Conservation (phyloP, 2,329 filamentous ascomycete species). For the Aspergillus sp. region DNA sequence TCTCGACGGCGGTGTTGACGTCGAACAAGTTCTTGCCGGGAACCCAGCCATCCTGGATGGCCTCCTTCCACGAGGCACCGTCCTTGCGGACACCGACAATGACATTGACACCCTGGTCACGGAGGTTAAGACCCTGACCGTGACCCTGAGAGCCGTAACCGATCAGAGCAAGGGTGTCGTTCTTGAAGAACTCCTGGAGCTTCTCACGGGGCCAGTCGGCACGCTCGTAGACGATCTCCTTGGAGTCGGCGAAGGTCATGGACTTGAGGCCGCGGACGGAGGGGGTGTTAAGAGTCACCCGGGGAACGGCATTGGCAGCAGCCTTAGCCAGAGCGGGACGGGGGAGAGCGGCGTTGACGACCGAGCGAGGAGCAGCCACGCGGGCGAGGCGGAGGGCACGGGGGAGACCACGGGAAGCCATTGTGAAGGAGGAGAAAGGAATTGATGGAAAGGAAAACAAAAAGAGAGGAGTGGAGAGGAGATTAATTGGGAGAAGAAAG, state of each 20-base stretch:
- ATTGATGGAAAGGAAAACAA: slow-evolving; percentile 6
- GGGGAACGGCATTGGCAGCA: slow-evolving; percentile 34
- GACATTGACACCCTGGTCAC: slow-evolving; percentile 98
- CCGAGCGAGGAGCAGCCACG: slow-evolving; percentile 54
- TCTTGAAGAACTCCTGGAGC: slow-evolving; percentile 99
- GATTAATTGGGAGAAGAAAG: slow-evolving; percentile 4
- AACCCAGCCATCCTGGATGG: slow-evolving; percentile 94
- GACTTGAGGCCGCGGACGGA: slow-evolving; percentile 82
- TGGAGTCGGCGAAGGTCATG: slow-evolving; percentile 93
- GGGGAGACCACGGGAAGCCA: slow-evolving; percentile 47
- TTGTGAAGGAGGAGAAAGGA: slow-evolving; percentile 22
- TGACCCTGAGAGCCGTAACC: slow-evolving; percentile 98
- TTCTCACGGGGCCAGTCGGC: slow-evolving; percentile 98
- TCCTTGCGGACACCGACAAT: slow-evolving; percentile 98
- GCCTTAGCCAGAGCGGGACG: slow-evolving; percentile 43
- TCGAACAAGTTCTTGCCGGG: slow-evolving; percentile 99
- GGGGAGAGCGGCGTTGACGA: slow-evolving; percentile 54
- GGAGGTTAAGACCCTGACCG: slow-evolving; percentile 98
- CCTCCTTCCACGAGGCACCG: slow-evolving; percentile 97
- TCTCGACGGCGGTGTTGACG: slow-evolving; percentile 89
- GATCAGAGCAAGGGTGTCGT: slow-evolving; percentile 98
- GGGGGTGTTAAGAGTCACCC: slow-evolving; percentile 41
- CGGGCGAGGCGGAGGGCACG: slow-evolving; percentile 56
- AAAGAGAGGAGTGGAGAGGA: slow-evolving; percentile 8
- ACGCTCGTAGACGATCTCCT: slow-evolving; percentile 96